Conservation (phyloP, 768 basidiomycete species). For the Rhizopogon sp. region DNA sequence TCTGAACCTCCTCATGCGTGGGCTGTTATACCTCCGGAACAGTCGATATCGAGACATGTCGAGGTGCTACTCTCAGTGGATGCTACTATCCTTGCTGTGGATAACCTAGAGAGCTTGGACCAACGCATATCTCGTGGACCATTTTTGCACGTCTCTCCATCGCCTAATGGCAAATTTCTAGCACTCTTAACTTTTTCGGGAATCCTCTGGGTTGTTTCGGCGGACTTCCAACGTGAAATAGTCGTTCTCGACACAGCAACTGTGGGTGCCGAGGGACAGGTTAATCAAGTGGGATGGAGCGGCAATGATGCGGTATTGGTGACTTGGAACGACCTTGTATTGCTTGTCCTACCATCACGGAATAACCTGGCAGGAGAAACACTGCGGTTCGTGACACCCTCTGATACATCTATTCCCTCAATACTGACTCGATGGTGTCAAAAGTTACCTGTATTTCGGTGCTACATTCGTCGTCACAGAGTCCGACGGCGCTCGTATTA, state of each 20-base stretch:
- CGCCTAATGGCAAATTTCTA: constrained; percentile 91
- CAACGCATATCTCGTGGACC: constrained; percentile 87
- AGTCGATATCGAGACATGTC: constrained; percentile 83
- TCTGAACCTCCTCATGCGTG: constrained; percentile 77
- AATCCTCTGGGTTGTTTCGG: constrained; percentile 89
- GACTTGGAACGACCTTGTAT: constrained; percentile 70
- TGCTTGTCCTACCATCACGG: constrained; percentile 91
- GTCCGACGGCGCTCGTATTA: constrained; percentile 82
- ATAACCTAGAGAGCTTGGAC: constrained; percentile 85
- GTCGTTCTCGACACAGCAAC: constrained; percentile 78
- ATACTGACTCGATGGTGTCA: not conserved
- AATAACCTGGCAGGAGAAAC: constrained; percentile 38
- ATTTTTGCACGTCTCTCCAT: constrained; percentile 81
- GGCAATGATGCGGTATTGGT: constrained; percentile 92
- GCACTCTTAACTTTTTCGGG: constrained; percentile 74
- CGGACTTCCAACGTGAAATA: constrained; percentile 84
- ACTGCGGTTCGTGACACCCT: constrained; percentile 54
- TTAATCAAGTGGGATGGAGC: constrained; percentile 87
- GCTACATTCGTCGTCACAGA: constrained; percentile 79
- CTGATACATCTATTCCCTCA: not conserved
- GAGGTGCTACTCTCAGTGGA: constrained; percentile 85
- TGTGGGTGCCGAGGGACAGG: constrained; percentile 51
- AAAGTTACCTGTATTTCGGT: constrained; percentile 77
- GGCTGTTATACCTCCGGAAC: constrained; percentile 86
- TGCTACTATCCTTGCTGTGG: constrained; percentile 75